Percentiles rank a stretch among this genome's conserved stretches.
Evolutionary conservation across 768 basidiomycete species (phyloP).

Genomic region (Kwoniella shandongensis): DNA sequence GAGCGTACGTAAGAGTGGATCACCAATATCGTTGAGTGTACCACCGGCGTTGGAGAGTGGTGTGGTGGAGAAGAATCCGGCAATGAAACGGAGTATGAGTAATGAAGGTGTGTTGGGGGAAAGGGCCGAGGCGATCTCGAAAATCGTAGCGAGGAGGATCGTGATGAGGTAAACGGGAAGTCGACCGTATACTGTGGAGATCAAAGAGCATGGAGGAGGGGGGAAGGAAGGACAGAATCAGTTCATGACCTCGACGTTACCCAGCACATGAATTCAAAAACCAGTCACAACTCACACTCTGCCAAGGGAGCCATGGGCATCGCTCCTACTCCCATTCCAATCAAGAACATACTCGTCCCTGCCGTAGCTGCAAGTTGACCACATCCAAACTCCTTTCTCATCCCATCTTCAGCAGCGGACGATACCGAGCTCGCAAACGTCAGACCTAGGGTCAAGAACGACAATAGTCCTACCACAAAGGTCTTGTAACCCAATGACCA

Average conservation of each 20-base stretch:
- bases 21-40: slow-evolving; percentile 32
- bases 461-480: slow-evolving; percentile 23
- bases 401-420: slow-evolving; percentile 18
- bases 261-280: too few species aligned
- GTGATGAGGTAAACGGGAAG: slow-evolving; percentile 32
- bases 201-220: not conserved
- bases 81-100: slow-evolving; percentile 30
- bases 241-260: too few species aligned
- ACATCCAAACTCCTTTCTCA: slow-evolving; percentile 29
- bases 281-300: slow-evolving; percentile 30
- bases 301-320: slow-evolving; percentile 35
- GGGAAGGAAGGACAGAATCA: not conserved
- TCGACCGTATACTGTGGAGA: slow-evolving; percentile 25
- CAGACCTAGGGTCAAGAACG: slow-evolving; percentile 27
- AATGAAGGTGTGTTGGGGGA: slow-evolving; percentile 22
- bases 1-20: slow-evolving; percentile 20
- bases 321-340: slow-evolving; percentile 32
- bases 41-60: slow-evolving; percentile 37
- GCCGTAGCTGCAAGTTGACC: slow-evolving; percentile 22
- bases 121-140: slow-evolving; percentile 30
- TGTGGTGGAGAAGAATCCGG: slow-evolving; percentile 29
- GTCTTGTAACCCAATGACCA: slow-evolving; percentile 30
- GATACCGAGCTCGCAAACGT: slow-evolving; percentile 26
- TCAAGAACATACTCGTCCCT: slow-evolving; percentile 26
- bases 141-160: slow-evolving; percentile 25